Conservation (phyloP, 2,329 filamentous ascomycete genomes). For the Pseudogymnoascus sp. region DNA sequence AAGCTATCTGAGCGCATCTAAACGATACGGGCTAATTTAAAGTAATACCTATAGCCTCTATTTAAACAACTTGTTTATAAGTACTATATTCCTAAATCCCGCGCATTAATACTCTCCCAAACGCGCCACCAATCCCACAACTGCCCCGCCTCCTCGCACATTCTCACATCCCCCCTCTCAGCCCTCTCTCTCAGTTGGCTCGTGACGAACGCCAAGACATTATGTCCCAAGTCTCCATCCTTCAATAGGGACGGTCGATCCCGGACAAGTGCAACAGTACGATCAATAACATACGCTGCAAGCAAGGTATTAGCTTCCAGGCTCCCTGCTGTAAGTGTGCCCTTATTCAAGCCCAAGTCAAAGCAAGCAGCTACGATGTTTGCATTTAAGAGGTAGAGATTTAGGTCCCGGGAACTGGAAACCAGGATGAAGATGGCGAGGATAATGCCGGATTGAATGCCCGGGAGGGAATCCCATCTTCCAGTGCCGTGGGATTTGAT, state of each 20-base stretch:
- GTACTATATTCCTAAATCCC: neutral
- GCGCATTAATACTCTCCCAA: neutral
- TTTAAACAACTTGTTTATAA: too few species aligned
- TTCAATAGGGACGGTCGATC: neutral
- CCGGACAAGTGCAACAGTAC: neutral
- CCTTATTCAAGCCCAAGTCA: neutral
- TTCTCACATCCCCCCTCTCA: neutral
- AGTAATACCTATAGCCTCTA: too few species aligned
- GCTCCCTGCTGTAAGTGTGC: neutral
- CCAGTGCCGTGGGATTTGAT: neutral
- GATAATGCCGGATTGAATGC: neutral
- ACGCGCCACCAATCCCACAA: neutral
- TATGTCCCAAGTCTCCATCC: neutral
- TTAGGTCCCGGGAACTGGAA: neutral
- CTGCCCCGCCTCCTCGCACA: neutral
- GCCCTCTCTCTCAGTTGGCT: neutral
- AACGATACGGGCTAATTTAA: too few species aligned
- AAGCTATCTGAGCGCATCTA: too few species aligned
- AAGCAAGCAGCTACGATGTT: neutral
- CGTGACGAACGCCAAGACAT: neutral
- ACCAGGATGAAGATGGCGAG: neutral
- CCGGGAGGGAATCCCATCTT: neutral
- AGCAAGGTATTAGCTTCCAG: neutral
- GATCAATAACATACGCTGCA: neutral
- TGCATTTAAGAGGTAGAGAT: neutral